A percentile compares a stretch with the other conserved stretches of the same genome.
Conservation (phyloP, 164 flowering plant genomes). For the Amborella trichopoda region DNA sequence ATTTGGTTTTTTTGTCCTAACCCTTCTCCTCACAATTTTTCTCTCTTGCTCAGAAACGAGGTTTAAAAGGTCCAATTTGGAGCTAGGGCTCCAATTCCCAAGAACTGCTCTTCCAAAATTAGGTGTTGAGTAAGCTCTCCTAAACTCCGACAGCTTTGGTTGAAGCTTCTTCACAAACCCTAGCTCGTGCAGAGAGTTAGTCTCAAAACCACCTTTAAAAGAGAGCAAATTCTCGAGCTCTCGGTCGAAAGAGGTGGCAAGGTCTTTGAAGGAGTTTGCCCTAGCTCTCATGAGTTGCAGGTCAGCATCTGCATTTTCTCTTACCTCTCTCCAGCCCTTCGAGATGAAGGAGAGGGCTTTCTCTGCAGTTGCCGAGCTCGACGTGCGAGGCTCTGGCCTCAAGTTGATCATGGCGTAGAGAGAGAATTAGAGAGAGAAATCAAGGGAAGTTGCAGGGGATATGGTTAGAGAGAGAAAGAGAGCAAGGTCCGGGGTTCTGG, state of each 20-base stretch:
- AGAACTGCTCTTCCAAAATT: slow-evolving; percentile 51
- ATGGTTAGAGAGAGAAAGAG: no score
- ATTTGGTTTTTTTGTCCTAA: slow-evolving; percentile 16
- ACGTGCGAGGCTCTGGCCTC: slow-evolving; percentile 13
- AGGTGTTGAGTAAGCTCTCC: slow-evolving; percentile 62
- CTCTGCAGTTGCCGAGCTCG: slow-evolving; percentile 20
- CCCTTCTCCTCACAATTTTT: slow-evolving; percentile 13
- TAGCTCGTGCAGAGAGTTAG: slow-evolving; percentile 29
- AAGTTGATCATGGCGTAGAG: slow-evolving; percentile 15
- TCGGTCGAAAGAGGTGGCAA: slow-evolving; percentile 56
- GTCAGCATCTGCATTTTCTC: slow-evolving; percentile 62
- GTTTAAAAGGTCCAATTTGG: slow-evolving; percentile 25
- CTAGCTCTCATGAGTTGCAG: slow-evolving; percentile 43
- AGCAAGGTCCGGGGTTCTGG: no score
- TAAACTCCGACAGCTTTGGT: slow-evolving; percentile 60
- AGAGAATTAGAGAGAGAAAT: no score
- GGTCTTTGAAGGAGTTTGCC: slow-evolving; percentile 51
- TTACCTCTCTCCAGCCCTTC: slow-evolving; percentile 60
- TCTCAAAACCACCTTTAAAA: slow-evolving; percentile 16
- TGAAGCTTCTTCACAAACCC: slow-evolving; percentile 54
- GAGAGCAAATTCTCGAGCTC: slow-evolving; percentile 57
- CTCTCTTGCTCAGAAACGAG: no score
- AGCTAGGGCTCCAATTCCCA: slow-evolving; percentile 55
- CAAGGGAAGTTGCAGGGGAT: no score
- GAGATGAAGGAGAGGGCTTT: slow-evolving; percentile 44